Conservation (phyloP, 805 yeast species). For the Starmerella khaoyaiensis region DNA sequence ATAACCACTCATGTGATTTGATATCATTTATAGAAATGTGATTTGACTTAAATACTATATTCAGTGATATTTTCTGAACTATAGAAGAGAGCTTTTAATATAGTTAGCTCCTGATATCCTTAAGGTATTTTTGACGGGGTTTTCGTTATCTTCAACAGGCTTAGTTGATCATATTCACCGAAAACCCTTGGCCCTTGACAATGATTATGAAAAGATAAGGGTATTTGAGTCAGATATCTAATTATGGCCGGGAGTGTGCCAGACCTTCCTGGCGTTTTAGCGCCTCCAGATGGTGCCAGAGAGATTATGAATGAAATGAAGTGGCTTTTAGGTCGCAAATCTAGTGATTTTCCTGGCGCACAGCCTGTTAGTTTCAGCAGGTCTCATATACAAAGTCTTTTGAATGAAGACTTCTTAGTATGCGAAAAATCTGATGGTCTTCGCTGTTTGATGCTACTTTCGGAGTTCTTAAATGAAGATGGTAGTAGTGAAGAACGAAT, state of each 20-base stretch:
- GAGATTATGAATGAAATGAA: conserved; percentile 60
- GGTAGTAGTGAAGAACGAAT: conserved; percentile 65
- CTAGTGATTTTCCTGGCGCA: conserved; percentile 61
- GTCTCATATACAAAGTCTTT: conserved; percentile 53
- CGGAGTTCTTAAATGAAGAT: conserved; percentile 38
- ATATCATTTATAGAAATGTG: too few relatives aligned
- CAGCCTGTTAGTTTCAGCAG: conserved; percentile 89
- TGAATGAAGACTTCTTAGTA: conserved; percentile 70
- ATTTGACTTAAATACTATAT: too few relatives aligned
- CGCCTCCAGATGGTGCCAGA: conserved; percentile 57
- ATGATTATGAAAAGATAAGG: too few relatives aligned
- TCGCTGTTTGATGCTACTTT: conserved; percentile 56
- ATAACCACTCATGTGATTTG: too few relatives aligned
- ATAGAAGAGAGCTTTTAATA: too few relatives aligned
- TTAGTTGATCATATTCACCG: too few relatives aligned
- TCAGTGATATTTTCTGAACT: too few relatives aligned
- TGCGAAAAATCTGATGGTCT: conserved; percentile 95
- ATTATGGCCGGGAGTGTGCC: conserved; percentile 41
- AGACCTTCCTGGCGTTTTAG: conserved; percentile 69
- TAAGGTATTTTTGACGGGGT: too few relatives aligned
- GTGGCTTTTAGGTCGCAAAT: conserved; percentile 42
- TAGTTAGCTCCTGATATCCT: too few relatives aligned
- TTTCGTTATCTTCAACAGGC: too few relatives aligned
- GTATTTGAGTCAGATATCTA: too few relatives aligned
- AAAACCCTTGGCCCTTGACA: too few relatives aligned